A percentile compares a stretch with the other conserved stretches of the same genome.
phyloP scores from a whole-genome alignment of 345 rosid species.

The Mangifera indica region DNA sequence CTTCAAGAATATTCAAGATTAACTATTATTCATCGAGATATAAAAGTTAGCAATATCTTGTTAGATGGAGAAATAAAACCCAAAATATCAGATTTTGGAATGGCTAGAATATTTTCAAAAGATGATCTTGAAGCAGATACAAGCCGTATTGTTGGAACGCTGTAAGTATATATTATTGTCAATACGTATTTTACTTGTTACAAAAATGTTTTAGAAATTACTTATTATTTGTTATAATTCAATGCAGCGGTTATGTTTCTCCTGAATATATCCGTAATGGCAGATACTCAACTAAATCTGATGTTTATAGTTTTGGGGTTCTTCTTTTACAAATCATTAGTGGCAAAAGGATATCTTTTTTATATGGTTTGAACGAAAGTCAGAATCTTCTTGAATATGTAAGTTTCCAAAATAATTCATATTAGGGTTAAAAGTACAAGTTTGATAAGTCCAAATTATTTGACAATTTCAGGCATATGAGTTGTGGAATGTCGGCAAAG shows the following conservation, averaged over 20 bases:
- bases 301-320: slow-evolving; percentile 6
- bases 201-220: too few species aligned
- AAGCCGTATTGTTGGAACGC: neutral
- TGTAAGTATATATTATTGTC: neutral
- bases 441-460: too few species aligned
- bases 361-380: too few species aligned
- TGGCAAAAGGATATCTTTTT: neutral
- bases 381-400: too few species aligned
- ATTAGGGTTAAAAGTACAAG: too few species aligned
- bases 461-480: too few species aligned
- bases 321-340: neutral
- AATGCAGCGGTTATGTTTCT: too few species aligned
- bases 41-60: neutral
- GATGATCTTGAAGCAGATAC: neutral
- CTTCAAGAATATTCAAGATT: too few species aligned
- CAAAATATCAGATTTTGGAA: neutral
- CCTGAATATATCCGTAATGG: too few species aligned
- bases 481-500: too few species aligned
- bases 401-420: too few species aligned
- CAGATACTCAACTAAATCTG: neutral
- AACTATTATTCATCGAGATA: neutral
- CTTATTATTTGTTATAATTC: too few species aligned
- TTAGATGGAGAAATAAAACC: neutral
- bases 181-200: neutral
- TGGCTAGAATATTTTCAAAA: neutral